Evolutionary conservation across 352 stramenopile species (phyloP), one percentile per base, ranked within the genome.

Genomic region (Pythium chondricola): DNA sequence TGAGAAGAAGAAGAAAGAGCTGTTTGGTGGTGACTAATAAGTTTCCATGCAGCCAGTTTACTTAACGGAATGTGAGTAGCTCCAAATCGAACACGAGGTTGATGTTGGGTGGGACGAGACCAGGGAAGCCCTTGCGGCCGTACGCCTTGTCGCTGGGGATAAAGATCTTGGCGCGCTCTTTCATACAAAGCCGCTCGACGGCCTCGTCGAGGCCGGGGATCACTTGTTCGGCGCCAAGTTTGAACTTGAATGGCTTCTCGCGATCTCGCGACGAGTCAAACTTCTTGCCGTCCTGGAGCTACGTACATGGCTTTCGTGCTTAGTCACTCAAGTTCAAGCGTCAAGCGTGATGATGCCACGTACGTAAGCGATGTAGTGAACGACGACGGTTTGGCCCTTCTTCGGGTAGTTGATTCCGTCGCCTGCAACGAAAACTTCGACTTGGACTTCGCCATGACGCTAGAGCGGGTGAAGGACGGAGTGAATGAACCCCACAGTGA

Each of bases 11-110:
- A 81, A 81, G 42, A 86, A 76, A 44, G 61, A 79, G 37, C 36
- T 84, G 10, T 70, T 85, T 30, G 40, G 25, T 17, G 25, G 29
- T n/a, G n/a, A n/a, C n/a, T 16, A 35, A 48, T 2, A 3, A 25
- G n/a, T 48, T 21, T 18, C 24, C 31, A 4, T 53, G 25, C 6
- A 40, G 20, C 16, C 17, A 4, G 16, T 11, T 16, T 26, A 37
- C 8, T 48, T 52, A 88, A 56, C 80, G 75, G 51, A 92, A 93
- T 44, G 83, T 84, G 24, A 97, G 58, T 16, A 97, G 61, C 52
- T 97, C 90, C 11, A 97, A 75, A 57, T 97, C 91, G 56, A 97
- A 97, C 21, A 93, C 80, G 21, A 97, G 66, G 59, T 95, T 88
- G 21, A 87, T 95, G 66, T 97, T 96, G 30, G 88, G 86, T 2